Conservation (phyloP, 2,329 filamentous ascomycete genomes). For the Beauveria australis region DNA sequence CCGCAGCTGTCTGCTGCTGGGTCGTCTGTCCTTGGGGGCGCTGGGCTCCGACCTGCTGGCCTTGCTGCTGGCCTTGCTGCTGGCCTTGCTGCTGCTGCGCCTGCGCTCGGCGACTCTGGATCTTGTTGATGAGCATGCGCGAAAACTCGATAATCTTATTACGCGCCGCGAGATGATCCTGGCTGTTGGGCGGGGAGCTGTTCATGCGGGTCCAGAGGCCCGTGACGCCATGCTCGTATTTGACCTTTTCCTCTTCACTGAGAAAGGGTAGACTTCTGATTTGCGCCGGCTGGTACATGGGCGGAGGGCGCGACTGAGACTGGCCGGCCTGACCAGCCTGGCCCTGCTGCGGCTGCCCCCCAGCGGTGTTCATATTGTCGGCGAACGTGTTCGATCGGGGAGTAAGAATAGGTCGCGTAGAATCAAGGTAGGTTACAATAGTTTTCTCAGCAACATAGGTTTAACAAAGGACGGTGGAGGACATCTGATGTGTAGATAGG, state of each 20-base stretch:
- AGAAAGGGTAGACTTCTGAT: conserved; percentile 44
- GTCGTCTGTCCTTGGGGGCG: conserved; percentile 13
- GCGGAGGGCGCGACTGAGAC: conserved; percentile 21
- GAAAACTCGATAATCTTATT: conserved; percentile 55
- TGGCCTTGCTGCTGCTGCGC: conserved; percentile 25
- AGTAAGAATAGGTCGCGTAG: background rate
- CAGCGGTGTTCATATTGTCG: conserved; percentile 19
- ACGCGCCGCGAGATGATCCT: conserved; percentile 41
- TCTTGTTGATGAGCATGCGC: conserved; percentile 45
- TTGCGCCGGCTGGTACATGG: conserved; percentile 43
- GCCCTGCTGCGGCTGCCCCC: conserved; percentile 18
- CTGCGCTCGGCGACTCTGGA: conserved; percentile 32
- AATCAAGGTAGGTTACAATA: background rate
- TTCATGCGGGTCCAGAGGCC: conserved; percentile 46
- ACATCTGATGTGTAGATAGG: background rate
- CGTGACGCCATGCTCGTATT: conserved; percentile 50
- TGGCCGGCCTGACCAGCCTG: conserved; percentile 17
- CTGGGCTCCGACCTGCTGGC: conserved; percentile 16
- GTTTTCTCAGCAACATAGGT: background rate
- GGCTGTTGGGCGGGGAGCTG: conserved; percentile 37
- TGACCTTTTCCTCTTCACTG: conserved; percentile 45
- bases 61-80: conserved; percentile 22
- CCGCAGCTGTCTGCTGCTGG: conserved; percentile 15
- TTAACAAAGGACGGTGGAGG: background rate
- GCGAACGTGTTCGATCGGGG: background rate